phyloP scores from a whole-genome alignment of 2,329 filamentous ascomycete genomes.

The Purpureocillium lavendulum region DNA sequence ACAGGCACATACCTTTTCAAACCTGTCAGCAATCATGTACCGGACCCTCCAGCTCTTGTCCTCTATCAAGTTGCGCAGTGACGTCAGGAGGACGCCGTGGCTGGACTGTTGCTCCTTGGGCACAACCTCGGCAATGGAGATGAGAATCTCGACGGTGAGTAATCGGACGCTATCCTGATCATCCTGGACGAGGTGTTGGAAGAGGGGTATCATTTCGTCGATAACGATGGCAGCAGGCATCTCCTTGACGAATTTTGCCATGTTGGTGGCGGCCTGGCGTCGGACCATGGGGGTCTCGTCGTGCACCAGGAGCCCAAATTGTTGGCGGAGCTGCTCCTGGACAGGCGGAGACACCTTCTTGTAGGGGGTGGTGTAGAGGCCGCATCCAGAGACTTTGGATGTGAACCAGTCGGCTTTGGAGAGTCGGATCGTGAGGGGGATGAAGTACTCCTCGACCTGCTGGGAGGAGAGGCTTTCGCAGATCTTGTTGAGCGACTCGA shows the following conservation, averaged over 20 bases:
- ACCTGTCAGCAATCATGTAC: constrained; percentile 98
- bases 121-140: constrained; percentile 92
- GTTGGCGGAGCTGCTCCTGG: constrained; percentile 84
- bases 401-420: constrained; percentile 99
- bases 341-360: constrained; percentile 79
- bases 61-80: constrained; percentile 87
- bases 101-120: constrained; percentile 97
- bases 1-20: constrained; percentile 71
- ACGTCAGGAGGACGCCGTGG: constrained; percentile 85
- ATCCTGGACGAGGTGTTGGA: constrained; percentile 92
- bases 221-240: constrained; percentile 89
- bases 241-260: constrained; percentile 96
- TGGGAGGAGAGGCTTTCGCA: constrained; percentile 83
- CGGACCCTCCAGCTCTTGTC: constrained; percentile 99
- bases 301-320: constrained; percentile 88
- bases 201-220: constrained; percentile 97
- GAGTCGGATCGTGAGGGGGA: constrained; percentile 88
- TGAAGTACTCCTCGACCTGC: constrained; percentile 96
- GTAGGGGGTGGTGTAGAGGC: constrained; percentile 90
- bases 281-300: constrained; percentile 99
- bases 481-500: constrained; percentile 99
- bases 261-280: constrained; percentile 90
- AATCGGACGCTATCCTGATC: constrained; percentile 97
- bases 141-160: constrained; percentile 91
- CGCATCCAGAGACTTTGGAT: constrained; percentile 95